phyloP scores from a whole-genome alignment of 768 basidiomycete genomes.

The Amanita pseudoporphyria region DNA sequence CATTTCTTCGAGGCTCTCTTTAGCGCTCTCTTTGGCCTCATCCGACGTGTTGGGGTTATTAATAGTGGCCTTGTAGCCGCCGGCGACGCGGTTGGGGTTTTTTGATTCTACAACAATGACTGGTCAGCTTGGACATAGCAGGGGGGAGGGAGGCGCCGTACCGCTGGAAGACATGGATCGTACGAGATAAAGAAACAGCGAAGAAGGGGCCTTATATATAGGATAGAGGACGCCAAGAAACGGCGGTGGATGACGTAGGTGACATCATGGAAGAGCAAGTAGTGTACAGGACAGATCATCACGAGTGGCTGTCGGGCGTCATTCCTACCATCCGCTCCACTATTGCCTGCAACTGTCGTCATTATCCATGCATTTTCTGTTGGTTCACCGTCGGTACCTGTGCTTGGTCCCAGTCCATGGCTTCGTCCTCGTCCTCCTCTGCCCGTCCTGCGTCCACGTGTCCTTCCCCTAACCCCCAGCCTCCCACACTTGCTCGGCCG shows the following conservation, averaged over 20 bases:
- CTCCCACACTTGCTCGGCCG: conserved; percentile 46
- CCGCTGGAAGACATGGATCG: no score
- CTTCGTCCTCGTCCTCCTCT: conserved; percentile 57
- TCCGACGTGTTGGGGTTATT: conserved; percentile 49
- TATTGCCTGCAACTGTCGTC: conserved; percentile 26
- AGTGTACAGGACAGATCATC: background rate
- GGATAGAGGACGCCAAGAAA: background rate
- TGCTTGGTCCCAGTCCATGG: conserved; percentile 60
- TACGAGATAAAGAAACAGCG: no score
- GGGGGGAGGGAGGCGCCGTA: background rate
- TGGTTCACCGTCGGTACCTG: conserved; percentile 32
- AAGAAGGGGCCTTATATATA: no score
- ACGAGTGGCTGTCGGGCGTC: conserved; percentile 17
- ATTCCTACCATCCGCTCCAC: conserved; percentile 54
- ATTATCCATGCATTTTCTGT: background rate
- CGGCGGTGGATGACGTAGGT: conserved; percentile 1
- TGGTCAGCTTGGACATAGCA: no score
- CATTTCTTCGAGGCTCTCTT: conserved; percentile 30
- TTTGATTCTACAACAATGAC: no score
- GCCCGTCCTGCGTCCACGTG: conserved; percentile 37
- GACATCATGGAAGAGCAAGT: background rate
- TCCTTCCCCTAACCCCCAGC: conserved; percentile 61
- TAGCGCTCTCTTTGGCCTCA: conserved; percentile 42
- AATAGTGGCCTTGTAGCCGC: conserved; percentile 48
- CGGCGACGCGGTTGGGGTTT: conserved; percentile 19